Conservation (phyloP, 371 early-diverging fungal species). For the Zancudomyces culisetae region DNA sequence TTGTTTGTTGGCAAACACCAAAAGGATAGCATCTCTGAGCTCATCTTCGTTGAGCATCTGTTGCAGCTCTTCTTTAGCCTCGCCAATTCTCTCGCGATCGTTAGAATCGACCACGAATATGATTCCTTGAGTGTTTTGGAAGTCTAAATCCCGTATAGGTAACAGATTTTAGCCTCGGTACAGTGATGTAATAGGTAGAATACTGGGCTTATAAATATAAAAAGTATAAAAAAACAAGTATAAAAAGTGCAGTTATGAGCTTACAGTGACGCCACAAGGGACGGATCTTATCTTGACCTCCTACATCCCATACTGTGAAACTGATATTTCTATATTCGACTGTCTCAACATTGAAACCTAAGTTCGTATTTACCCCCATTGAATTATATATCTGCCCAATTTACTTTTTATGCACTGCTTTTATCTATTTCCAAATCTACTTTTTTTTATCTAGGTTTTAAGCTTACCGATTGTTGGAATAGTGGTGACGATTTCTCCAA, state of each 20-base stretch:
- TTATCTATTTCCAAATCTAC: too few relatives aligned
- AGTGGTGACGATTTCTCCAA: constrained; percentile 94
- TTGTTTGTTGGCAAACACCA: constrained; percentile 84
- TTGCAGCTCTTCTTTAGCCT: constrained; percentile 73
- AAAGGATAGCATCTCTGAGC: constrained; percentile 55
- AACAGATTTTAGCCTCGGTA: constrained; percentile 1
- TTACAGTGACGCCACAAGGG: constrained; percentile 69
- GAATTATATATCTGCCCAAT: too few relatives aligned
- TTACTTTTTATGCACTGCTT: too few relatives aligned
- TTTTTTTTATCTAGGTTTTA: too few relatives aligned
- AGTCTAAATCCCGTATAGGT: constrained; percentile 31
- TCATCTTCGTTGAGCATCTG: constrained; percentile 80
- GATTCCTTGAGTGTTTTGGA: constrained; percentile 76
- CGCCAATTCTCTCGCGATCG: constrained; percentile 74
- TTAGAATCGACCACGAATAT: constrained; percentile 91
- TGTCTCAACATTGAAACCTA: constrained; percentile 93
- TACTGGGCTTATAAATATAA: neutral
- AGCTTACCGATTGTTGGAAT: constrained; percentile 84
- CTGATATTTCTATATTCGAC: constrained; percentile 92
- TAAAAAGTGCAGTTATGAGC: constrained; percentile 30
- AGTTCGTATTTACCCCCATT: too few relatives aligned
- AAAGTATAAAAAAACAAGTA: neutral
- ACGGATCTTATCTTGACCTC: constrained; percentile 93
- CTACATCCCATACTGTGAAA: constrained; percentile 96
- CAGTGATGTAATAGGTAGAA: too few relatives aligned